These are phyloP conservation scores for Huiozyma naganishii DNA, from an alignment of 805 yeast species.

Conservation along the genomic window DNA sequence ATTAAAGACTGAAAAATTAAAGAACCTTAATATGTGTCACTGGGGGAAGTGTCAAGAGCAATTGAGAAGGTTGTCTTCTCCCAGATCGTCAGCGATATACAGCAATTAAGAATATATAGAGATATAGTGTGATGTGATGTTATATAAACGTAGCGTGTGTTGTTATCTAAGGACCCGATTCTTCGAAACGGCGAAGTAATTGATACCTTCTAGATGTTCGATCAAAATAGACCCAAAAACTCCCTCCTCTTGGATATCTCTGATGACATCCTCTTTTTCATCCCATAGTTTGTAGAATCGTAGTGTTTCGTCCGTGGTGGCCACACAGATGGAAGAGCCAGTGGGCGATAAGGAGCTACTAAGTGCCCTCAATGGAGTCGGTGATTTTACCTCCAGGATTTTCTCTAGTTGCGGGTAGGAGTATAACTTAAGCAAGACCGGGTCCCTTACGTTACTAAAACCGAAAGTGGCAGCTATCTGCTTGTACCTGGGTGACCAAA, in stretches of 20 bases:
- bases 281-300: conserved; percentile 70
- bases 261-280: conserved; percentile 25
- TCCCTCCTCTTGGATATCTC: conserved; percentile 34
- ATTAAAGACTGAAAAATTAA: too few relatives aligned
- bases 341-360: conserved; percentile 63
- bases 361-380: conserved; percentile 46
- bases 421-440: conserved; percentile 47
- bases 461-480: conserved; percentile 79
- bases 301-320: conserved; percentile 69
- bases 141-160: too few relatives aligned
- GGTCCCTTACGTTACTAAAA: conserved; percentile 45
- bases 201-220: conserved; percentile 48
- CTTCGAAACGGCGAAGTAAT: neutral
- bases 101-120: too few relatives aligned
- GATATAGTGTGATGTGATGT: too few relatives aligned
- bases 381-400: conserved; percentile 38
- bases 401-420: conserved; percentile 54
- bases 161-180: neutral
- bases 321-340: conserved; percentile 51
- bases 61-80: too few relatives aligned
- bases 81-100: too few relatives aligned
- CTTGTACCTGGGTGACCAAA: conserved; percentile 57
- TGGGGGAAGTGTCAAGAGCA: too few relatives aligned
- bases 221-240: conserved; percentile 46
- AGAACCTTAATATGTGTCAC: too few relatives aligned